Evolutionary conservation across 2,329 filamentous ascomycete species (phyloP), one percentile per base, ranked within the genome.

Genomic region (Teratosphaeria gauchensis): DNA sequence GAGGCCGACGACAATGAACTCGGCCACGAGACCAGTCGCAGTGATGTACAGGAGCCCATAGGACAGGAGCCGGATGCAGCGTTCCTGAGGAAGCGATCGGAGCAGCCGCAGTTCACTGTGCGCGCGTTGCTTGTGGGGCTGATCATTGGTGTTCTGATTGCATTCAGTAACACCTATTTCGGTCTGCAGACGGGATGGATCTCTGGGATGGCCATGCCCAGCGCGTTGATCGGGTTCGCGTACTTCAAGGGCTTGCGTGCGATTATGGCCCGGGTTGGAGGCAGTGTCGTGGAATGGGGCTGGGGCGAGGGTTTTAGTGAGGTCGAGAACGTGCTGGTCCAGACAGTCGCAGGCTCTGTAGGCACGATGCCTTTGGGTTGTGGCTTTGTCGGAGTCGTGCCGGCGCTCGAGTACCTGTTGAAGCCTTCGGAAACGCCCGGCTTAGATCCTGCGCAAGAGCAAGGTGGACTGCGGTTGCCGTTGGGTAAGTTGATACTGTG

Each of bases 91-190:
- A 59, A 61, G 48, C 65, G 65, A 42, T 66, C 62, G 24, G 65
- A 68, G 53, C 65, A 79, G 61, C 76, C 77, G 5, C 83, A 83
- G 53, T 96, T 99, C 75, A 97, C 94, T 0, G 59, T 87, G 30
- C 87, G 94, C 58, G 90, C 90, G 55, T 80, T 97, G 46, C 71
- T 84, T 4, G 90, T 89, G 31, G 94, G 94, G 16, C 79, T 95
- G 5, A 77, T 83, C 3, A 94, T 99, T 63, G 94, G 94, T 48
- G 84, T 94, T 4, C 79, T 97, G 58, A 96, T 97, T 69, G 94
- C 89, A 71, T 96, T 96, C 72, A 95, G 90, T 56, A 99, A 99
- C 72, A 96, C 95, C 79, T 99, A 97, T 74, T 99, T 99, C 72
- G 94, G 94, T n/a, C 79, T 99, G 33, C 94, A 97, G 76, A 95